Evolutionary conservation across 345 rosid species (phyloP), one percentile per base, ranked within the genome.

Genomic region (Eucalyptus regnans): DNA sequence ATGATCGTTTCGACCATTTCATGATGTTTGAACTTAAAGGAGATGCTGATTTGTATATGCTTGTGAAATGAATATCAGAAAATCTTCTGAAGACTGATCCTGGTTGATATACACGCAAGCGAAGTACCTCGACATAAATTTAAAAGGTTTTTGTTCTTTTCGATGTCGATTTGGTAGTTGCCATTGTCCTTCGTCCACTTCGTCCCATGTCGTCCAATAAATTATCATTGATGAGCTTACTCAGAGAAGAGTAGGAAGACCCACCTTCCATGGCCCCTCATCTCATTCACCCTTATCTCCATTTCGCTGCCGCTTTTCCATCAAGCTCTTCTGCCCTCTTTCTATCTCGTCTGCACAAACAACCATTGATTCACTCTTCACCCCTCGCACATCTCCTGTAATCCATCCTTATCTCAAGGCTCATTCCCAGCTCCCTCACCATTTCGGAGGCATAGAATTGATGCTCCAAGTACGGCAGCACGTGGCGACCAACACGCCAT

Each of bases 381-480:
- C 27, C 62, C 62, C 62, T 56, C 29, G 12, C 12, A 23, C 29
- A 22, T 56, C 62, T 56, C 62, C 12, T 56, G 62, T 9, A 56
- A 2, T 56, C 62, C 62, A 56, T 56, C 62, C 62, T 56, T 9
- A 22, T 22, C 60, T 54, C 25, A 1, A 15, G 11, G 60, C 60
- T 56, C 60, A 56, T 20, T 23, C 27, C 62, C 62, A 56, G 62
- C 62, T 22, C 62, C 62, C 29, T 56, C 62, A 23, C 29, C 62
- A 56, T 56, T 23, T 20, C 29, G 29, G 12, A 56, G 3, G 29
- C 27, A 23, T 93, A 94, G 44, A 95, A 8, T 12, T 91, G 94
- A 50, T 95, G 98, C 88, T 96, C 96, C 1, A 91, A 92, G 54
- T 92, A 76, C 79, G 92, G 25, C 44, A 96, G 98, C 96, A 94